Percentiles rank a stretch among this genome's conserved stretches.
These are phyloP conservation scores for Chlamydomonas sphaeroides DNA, from an alignment of 139 green algal species.

Conservation along the genomic window DNA sequence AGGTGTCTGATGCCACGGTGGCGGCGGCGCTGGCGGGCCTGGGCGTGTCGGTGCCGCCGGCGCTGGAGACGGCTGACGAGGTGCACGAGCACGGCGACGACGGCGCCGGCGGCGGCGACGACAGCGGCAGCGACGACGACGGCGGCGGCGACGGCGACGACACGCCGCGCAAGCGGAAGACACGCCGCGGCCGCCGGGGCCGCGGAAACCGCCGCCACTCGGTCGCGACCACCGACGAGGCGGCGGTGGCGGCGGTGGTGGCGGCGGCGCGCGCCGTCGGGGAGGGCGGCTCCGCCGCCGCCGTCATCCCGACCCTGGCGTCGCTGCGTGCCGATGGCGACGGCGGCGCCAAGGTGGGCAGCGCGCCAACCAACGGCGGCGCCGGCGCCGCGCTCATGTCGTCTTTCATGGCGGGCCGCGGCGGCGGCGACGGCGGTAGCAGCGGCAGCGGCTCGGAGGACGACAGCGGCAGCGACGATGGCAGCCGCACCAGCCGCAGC, in stretches of 20 bases:
- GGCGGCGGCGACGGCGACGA: background rate
- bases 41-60: background rate
- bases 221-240: background rate
- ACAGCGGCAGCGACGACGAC: background rate
- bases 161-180: slow-evolving; percentile 16
- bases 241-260: background rate
- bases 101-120: background rate
- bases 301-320: no score
- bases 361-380: background rate
- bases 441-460: background rate
- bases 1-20: background rate
- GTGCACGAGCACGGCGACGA: background rate
- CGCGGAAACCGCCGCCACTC: slow-evolving; percentile 19
- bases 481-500: background rate
- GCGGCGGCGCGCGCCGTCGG: background rate
- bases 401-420: background rate
- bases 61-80: slow-evolving; percentile 1
- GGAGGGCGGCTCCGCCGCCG: background rate
- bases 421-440: background rate
- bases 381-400: background rate
- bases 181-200: slow-evolving; percentile 16
- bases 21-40: slow-evolving; percentile 9
- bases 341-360: background rate
- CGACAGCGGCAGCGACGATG: background rate
- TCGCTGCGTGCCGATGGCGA: background rate